Base-by-base conservation (phyloP, 129 eudicot species). In the Centella asiatica region DNA sequence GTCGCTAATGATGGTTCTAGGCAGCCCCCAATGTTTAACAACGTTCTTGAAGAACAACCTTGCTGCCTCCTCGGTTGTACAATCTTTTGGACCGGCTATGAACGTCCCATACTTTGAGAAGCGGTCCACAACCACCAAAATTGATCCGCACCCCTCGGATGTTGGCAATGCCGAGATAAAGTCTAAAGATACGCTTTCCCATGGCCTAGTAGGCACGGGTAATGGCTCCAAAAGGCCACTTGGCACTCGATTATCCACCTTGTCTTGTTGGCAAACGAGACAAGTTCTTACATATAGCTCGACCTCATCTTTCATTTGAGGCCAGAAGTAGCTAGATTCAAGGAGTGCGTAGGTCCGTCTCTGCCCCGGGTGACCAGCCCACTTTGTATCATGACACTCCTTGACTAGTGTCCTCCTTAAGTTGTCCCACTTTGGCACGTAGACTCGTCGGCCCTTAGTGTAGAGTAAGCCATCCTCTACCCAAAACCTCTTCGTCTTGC, bases 281-380 rank as follows among this genome's bases (percentile, higher is more conserved):
- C 67, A 69, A 0, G 53, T 6, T 19, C 49, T 45, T 2, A 69
- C 61, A 60, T 69, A 61, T 0, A 56, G 34, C 23, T 70, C 74
- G 3, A 62, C 25, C 2, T 61, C 54, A 1, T 34, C 40, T n/a
- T 24, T 22, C 68, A 70, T 60, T 15, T 37, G 23, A 1, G 74
- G 62, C 55, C 55, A 60, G 17, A 3, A 47, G 13, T 60, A 70
- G 2, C 32, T 23, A 4, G 32, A 2, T 3, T 2, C 5, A 5
- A 71, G 1, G 13, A 71, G 37, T 7, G 57, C 69, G 1, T 10
- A 8, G 56, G 53, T 63, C 10, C 49, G 26, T 4, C 25, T 15
- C 4, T 42, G 14, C 0, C 63, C 48, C 2, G 39, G 69, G 9
- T 71, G 69, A 36, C n/a, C 19, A 37, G 23, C 69, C 69, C 56